phyloP scores from a whole-genome alignment of 768 basidiomycete genomes.

The Auriscalpium vulgare region DNA sequence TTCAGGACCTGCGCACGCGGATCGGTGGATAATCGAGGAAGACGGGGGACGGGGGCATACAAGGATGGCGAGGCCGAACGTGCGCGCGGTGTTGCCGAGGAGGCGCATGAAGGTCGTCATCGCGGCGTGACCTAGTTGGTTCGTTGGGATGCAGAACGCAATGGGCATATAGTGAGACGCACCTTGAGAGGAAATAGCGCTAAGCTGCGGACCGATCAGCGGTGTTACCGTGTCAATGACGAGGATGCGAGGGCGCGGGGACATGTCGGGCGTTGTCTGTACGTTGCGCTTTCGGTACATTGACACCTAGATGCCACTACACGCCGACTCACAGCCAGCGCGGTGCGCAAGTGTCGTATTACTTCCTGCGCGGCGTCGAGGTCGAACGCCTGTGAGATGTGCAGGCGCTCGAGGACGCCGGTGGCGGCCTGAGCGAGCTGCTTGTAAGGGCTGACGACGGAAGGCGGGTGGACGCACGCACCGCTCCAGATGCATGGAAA shows the following conservation, averaged over 20 bases:
- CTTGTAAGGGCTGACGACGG: too few species aligned
- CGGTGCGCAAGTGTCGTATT: background rate
- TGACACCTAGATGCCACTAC: background rate
- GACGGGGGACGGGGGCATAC: conserved; percentile 31
- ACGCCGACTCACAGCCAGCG: conserved; percentile 1
- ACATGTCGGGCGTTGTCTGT: background rate
- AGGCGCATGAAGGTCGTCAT: conserved; percentile 69
- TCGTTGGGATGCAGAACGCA: background rate
- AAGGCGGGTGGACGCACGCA: too few species aligned
- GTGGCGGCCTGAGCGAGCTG: background rate
- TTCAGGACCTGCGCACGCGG: conserved; percentile 47
- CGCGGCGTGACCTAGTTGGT: conserved; percentile 45
- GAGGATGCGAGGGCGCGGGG: conserved; percentile 30
- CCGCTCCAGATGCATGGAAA: background rate
- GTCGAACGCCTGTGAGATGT: background rate
- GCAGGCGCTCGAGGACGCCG: background rate
- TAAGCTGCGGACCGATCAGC: conserved; percentile 55
- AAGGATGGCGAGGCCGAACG: conserved; percentile 39
- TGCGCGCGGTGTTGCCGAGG: conserved; percentile 42
- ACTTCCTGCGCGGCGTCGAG: background rate
- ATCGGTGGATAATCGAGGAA: background rate
- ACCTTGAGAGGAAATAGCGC: conserved; percentile 59
- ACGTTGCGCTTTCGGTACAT: background rate
- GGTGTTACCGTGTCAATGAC: conserved; percentile 63
- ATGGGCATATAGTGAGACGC: background rate